Evolutionary conservation across 306 rosid species (phyloP).

Genomic region (Dryas octopetala): DNA sequence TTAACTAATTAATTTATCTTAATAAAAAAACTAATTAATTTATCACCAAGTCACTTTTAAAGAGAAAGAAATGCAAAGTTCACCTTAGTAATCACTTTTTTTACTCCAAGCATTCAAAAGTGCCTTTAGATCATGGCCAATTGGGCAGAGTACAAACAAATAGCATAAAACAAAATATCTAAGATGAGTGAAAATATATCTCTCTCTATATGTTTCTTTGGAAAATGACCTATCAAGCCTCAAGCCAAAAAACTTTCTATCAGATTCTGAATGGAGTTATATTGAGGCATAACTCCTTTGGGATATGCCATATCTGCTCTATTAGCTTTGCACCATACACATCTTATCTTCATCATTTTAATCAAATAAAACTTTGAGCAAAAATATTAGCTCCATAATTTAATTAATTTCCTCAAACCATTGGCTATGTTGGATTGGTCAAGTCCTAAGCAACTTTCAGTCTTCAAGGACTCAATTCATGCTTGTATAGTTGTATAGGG

Average conservation of each 20-base stretch:
- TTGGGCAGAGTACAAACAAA: background rate
- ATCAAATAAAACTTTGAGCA: background rate
- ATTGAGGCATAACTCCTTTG: background rate
- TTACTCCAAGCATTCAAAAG: background rate
- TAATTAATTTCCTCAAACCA: background rate
- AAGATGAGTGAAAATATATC: background rate
- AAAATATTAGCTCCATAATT: background rate
- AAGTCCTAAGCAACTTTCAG: background rate
- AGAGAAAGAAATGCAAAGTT: no score
- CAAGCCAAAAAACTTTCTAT: background rate
- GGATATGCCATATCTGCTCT: background rate
- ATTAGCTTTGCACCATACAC: background rate
- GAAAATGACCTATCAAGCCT: background rate
- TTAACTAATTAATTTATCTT: no score
- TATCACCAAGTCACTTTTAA: no score
- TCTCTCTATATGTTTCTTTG: background rate
- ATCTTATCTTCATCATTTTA: background rate
- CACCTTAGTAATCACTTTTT: background rate
- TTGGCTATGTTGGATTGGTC: background rate
- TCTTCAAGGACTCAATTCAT: background rate
- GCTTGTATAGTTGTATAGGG: background rate
- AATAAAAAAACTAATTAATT: no score
- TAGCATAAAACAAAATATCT: background rate
- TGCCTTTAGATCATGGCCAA: background rate
- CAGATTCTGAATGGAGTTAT: background rate